phyloP scores from a whole-genome alignment of 2,329 filamentous ascomycete species.

The Botryotinia convoluta region DNA sequence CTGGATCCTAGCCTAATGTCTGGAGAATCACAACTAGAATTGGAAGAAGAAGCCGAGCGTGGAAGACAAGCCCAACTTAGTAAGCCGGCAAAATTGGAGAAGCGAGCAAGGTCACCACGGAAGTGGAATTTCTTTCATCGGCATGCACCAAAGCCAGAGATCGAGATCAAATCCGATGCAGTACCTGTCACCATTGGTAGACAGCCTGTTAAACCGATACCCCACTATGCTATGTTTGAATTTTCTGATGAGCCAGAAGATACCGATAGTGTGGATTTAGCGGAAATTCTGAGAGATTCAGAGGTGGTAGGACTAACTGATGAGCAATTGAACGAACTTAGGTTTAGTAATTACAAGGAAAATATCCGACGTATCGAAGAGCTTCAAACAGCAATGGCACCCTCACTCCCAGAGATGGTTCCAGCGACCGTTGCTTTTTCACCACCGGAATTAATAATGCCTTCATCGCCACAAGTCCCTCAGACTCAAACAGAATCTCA shows the following conservation, averaged over 20 bases:
- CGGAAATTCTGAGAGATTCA: slow-evolving; percentile 52
- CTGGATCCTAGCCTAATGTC: slow-evolving; percentile 56
- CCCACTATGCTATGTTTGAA: slow-evolving; percentile 63
- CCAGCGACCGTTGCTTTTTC: slow-evolving; percentile 23
- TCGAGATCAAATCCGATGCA: slow-evolving; percentile 40
- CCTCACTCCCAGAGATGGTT: slow-evolving; percentile 18
- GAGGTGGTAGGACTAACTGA: slow-evolving; percentile 34
- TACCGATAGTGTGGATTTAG: slow-evolving; percentile 39
- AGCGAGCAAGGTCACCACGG: slow-evolving; percentile 51
- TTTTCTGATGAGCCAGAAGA: slow-evolving; percentile 47
- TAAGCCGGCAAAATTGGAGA: slow-evolving; percentile 54
- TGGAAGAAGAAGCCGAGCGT: slow-evolving; percentile 42
- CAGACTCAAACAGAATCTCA: slow-evolving; percentile 29
- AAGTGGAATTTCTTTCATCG: slow-evolving; percentile 65
- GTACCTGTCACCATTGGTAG: slow-evolving; percentile 49
- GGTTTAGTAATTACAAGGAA: slow-evolving; percentile 35
- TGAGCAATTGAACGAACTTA: slow-evolving; percentile 35
- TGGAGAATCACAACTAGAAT: slow-evolving; percentile 49
- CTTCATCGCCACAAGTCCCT: slow-evolving; percentile 25
- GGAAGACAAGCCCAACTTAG: slow-evolving; percentile 27
- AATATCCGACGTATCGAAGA: slow-evolving; percentile 30
- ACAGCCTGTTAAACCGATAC: slow-evolving; percentile 45
- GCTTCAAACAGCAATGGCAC: slow-evolving; percentile 22
- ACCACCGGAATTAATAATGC: slow-evolving; percentile 29
- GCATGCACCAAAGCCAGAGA: slow-evolving; percentile 45